Percentiles rank a stretch among this genome's conserved stretches.
Conservation (phyloP, 164 flowering plant genomes). For the Annona cherimola region DNA sequence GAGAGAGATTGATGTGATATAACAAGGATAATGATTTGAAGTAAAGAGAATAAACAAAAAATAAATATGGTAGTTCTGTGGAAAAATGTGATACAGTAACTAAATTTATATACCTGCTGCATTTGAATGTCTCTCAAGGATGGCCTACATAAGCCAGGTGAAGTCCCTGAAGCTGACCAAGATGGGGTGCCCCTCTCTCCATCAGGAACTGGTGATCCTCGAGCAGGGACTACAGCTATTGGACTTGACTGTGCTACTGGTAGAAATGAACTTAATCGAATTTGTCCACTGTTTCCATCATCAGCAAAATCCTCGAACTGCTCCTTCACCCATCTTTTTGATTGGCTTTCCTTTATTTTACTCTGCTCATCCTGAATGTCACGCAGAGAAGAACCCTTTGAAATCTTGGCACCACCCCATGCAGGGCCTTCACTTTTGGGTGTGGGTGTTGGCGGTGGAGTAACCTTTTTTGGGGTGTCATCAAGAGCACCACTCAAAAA, state of each 20-base stretch:
- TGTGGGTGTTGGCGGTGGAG: constrained; percentile 41
- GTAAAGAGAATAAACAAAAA: too few species aligned
- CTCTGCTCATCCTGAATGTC: constrained; percentile 82
- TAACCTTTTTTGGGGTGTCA: constrained; percentile 45
- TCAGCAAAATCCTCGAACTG: constrained; percentile 33
- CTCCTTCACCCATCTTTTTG: constrained; percentile 25
- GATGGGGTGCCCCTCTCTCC: constrained; percentile 79
- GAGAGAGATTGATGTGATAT: too few species aligned
- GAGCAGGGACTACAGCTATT: constrained; percentile 48
- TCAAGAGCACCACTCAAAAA: constrained; percentile 97
- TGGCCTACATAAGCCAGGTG: constrained; percentile 67
- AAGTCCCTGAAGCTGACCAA: constrained; percentile 83
- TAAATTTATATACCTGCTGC: constrained; percentile 67
- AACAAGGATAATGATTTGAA: too few species aligned
- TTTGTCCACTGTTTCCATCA: constrained; percentile 36
- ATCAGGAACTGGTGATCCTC: constrained; percentile 36
- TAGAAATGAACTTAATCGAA: constrained; percentile 55
- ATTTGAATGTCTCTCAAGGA: constrained; percentile 91
- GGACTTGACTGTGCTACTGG: constrained; percentile 47
- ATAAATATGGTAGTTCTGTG: too few species aligned
- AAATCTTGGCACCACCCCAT: constrained; percentile 82
- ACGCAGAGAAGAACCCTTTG: constrained; percentile 74
- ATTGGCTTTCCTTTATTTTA: constrained; percentile 32
- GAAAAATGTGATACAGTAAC: not conserved
- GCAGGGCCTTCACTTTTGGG: constrained; percentile 78